Conservation (phyloP, 805 yeast species). For the Komagataella kurtzmanii region DNA sequence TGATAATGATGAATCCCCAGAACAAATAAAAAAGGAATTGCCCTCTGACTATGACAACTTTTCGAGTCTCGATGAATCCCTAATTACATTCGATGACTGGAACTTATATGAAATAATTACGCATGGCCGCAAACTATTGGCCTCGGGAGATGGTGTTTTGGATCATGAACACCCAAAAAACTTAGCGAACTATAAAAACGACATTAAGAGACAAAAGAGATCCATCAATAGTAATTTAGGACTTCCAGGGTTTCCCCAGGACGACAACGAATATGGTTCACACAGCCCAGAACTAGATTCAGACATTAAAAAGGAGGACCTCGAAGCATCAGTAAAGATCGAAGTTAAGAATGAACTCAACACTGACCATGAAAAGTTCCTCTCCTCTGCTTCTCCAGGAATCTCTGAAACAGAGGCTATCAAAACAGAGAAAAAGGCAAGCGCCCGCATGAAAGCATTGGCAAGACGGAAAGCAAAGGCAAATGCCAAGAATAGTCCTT, state of each 20-base stretch:
- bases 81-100: slow-evolving; percentile 38
- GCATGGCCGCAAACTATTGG: slow-evolving; percentile 43
- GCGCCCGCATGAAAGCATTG: slow-evolving; percentile 83
- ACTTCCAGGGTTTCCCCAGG: slow-evolving; percentile 15
- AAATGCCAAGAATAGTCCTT: slow-evolving; percentile 36
- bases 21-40: slow-evolving; percentile 2
- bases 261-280: slow-evolving; percentile 2
- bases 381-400: background rate
- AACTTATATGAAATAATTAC: slow-evolving; percentile 31
- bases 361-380: slow-evolving; percentile 1
- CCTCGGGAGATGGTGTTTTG: slow-evolving; percentile 31
- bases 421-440: slow-evolving; percentile 10
- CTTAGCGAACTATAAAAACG: slow-evolving; percentile 6
- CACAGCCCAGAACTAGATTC: background rate
- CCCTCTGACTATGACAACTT: slow-evolving; percentile 16
- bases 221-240: slow-evolving; percentile 16
- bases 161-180: slow-evolving; percentile 11
- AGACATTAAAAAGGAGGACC: background rate
- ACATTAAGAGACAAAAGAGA: slow-evolving; percentile 13
- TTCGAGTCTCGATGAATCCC: slow-evolving; percentile 29
- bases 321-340: background rate
- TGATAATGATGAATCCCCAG: slow-evolving; percentile 9
- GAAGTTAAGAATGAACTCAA: slow-evolving; percentile 8
- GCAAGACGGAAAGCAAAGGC: slow-evolving; percentile 84
- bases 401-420: slow-evolving; percentile 5